phyloP scores from a whole-genome alignment of 2,329 filamentous ascomycete genomes.

The Aspergillus novofumigatus region DNA sequence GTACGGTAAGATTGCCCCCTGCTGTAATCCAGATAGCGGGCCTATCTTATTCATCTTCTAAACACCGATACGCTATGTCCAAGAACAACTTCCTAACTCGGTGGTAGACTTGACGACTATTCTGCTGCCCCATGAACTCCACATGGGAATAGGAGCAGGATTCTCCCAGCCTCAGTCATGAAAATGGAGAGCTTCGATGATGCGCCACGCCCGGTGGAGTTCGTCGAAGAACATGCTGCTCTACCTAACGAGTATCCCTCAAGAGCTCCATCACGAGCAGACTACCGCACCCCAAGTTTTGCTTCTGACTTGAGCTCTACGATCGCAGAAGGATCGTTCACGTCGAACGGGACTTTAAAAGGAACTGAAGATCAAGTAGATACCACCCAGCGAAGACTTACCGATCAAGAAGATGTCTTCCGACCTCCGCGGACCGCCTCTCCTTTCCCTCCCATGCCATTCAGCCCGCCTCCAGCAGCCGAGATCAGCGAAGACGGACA shows the following conservation, averaged over 20 bases:
- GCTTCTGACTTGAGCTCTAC: conserved; percentile 4
- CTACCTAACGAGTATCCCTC: conserved; percentile 17
- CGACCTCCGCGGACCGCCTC: conserved; percentile 16
- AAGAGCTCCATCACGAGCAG: conserved; percentile 14
- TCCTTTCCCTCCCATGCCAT: conserved; percentile 26
- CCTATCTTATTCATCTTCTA: neutral
- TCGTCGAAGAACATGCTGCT: conserved; percentile 18
- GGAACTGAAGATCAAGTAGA: conserved; percentile 12
- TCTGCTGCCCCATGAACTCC: neutral
- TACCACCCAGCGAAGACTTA: conserved; percentile 3
- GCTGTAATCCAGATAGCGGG: too few species aligned
- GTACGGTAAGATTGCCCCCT: too few species aligned
- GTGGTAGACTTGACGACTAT: neutral
- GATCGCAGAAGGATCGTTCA: conserved; percentile 9
- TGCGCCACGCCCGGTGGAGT: conserved; percentile 25
- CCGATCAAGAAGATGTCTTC: conserved; percentile 15
- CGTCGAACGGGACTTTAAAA: conserved; percentile 10
- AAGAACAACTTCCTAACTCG: neutral
- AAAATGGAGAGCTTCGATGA: conserved; percentile 41
- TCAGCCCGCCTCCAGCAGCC: conserved; percentile 29
- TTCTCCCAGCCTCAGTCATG: neutral
- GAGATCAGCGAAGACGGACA: conserved; percentile 28
- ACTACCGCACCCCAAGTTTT: conserved; percentile 12
- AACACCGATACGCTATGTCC: neutral
- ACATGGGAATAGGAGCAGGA: neutral